phyloP scores from a whole-genome alignment of 1,139 yeast genomes.

The Kodamaea derodonti region DNA sequence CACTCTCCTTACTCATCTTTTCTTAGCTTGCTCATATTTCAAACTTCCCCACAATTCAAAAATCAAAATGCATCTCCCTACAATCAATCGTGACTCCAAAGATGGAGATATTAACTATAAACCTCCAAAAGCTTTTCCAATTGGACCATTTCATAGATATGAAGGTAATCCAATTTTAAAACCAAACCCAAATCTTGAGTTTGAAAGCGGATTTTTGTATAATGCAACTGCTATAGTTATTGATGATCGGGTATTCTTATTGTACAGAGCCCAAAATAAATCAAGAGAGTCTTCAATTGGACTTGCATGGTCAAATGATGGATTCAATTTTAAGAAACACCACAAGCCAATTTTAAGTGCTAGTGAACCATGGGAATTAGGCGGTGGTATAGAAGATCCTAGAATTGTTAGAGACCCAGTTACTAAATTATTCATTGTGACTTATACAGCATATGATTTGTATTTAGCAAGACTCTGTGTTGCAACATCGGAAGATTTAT shows the following conservation, averaged over 20 bases:
- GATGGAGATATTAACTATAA: slow-evolving; percentile 33
- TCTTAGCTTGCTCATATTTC: no score
- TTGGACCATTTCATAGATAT: slow-evolving; percentile 41
- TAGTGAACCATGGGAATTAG: slow-evolving; percentile 39
- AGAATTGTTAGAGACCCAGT: slow-evolving; percentile 39
- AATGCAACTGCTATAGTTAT: slow-evolving; percentile 46
- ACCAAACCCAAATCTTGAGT: slow-evolving; percentile 38
- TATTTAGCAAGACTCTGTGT: slow-evolving; percentile 38
- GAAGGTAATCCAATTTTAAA: slow-evolving; percentile 34
- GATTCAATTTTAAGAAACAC: slow-evolving; percentile 30
- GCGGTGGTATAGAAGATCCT: slow-evolving; percentile 47
- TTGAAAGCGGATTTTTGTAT: slow-evolving; percentile 39
- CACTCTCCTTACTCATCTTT: no score
- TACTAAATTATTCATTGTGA: slow-evolving; percentile 33
- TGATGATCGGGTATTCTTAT: slow-evolving; percentile 34
- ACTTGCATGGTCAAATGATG: slow-evolving; percentile 42
- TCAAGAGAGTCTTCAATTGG: slow-evolving; percentile 36
- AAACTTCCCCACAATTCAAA: no score
- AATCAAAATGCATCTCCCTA: slow-evolving; percentile 36
- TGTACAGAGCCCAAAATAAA: slow-evolving; percentile 41
- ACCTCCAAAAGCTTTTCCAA: slow-evolving; percentile 37
- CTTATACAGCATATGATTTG: slow-evolving; percentile 42
- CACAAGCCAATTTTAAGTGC: slow-evolving; percentile 33
- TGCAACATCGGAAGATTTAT: slow-evolving; percentile 37
- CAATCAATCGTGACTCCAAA: slow-evolving; percentile 21